Percentiles rank a stretch among this genome's conserved stretches.
Evolutionary conservation across 495 filamentous ascomycete genomes (phyloP).

Genomic region (Neurospora cerealis): DNA sequence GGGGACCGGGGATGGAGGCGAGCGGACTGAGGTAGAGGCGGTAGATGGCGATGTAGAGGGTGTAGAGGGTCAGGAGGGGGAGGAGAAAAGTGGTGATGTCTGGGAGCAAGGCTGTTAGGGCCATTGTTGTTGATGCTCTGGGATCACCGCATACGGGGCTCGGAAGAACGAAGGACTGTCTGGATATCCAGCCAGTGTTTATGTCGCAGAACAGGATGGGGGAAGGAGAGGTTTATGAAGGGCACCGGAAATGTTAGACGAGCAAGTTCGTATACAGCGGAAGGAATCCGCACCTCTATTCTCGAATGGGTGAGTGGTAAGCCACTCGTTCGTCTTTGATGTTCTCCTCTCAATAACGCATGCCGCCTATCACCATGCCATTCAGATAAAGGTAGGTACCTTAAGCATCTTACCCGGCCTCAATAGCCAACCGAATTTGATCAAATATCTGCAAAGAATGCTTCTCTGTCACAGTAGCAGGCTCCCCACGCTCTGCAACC

Average conservation of each 20-base stretch:
- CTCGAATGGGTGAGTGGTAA: no score
- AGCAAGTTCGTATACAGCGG: neutral
- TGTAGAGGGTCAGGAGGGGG: neutral
- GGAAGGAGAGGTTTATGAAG: neutral
- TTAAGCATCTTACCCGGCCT: no score
- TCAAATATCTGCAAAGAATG: no score
- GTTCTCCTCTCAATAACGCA: no score
- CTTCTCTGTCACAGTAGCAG: no score
- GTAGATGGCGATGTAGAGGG: constrained; percentile 22
- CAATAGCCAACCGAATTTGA: no score
- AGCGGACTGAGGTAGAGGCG: constrained; percentile 44
- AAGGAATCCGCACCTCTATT: neutral
- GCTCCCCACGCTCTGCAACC: no score
- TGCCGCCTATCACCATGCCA: no score
- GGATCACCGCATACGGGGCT: neutral
- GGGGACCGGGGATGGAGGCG: constrained; percentile 39
- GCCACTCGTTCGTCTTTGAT: no score
- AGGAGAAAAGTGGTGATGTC: neutral
- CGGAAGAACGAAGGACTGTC: neutral
- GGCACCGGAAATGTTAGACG: neutral
- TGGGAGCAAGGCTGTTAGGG: neutral
- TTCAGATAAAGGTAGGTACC: no score
- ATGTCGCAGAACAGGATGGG: neutral
- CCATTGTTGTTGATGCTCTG: neutral
- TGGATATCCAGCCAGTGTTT: neutral